Evolutionary conservation across 2,329 filamentous ascomycete genomes (phyloP), one percentile per base, ranked within the genome.

Genomic region (Diaporthe velutina): DNA sequence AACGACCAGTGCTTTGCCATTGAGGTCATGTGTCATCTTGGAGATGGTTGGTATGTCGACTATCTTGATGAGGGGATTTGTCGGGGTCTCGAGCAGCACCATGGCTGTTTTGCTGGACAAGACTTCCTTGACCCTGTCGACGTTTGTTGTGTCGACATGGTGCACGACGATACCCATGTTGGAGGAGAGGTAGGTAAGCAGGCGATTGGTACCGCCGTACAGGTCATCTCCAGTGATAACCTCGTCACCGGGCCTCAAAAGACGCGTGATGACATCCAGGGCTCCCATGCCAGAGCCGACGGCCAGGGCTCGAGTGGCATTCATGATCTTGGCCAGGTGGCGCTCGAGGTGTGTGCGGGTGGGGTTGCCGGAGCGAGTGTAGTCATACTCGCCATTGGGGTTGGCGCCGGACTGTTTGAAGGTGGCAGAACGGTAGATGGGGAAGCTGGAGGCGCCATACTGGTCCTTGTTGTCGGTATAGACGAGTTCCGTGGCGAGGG

Each of bases 291-390:
- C 97, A 1, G 96, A 98, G 71, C 96, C 95, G 58, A 98, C 96
- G 66, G 97, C 96, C 68, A 99, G 90, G 13, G 95, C 95, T 73
- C 97, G 94, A 80, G 92, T 92, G 60, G 97, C 97, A 79, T 95
- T 96, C 97, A 99, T 99, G 83, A 99, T 98, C 90, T 99, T 99
- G 81, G 97, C 97, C 80, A 99, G 88, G 84, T 99, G 97, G 75
- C 96, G 92, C 87, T 99, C 97, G 77, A 99, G 91, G 82, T 99
- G 97, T 45, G 96, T 98, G 78, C 97, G 92, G 74, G 97, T 99
- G 25, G 97, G 97, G 83, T 99, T 99, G 73, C 97, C 97, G 48
- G 96, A 98, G 76, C 97, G 94, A 75, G 97, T 98, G 87, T 99
- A 99, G 87, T 99, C 97, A 85, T 98, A 99, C 84, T 98, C 96